Conservation (phyloP, 176 grass and related monocot genomes). For the Oryza glumipatula region DNA sequence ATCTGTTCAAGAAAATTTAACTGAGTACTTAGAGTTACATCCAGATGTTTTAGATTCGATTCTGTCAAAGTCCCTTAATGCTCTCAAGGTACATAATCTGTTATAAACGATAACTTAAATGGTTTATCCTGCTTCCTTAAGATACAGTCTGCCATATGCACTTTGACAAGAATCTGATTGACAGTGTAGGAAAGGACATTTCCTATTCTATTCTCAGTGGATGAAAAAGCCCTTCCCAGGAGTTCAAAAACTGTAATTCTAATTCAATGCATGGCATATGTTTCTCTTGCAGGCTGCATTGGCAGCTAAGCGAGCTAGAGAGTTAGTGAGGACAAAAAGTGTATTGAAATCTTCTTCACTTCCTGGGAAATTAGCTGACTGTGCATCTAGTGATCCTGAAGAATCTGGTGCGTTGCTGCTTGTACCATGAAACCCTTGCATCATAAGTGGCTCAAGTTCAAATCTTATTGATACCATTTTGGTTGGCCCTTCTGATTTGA, state of each 20-base stretch:
- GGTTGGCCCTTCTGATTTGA: not conserved
- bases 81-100: slow-evolving; percentile 73
- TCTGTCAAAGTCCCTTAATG: slow-evolving; percentile 91
- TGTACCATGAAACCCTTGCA: not conserved
- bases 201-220: slow-evolving; percentile 28
- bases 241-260: slow-evolving; percentile 15
- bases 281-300: slow-evolving; percentile 74
- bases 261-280: slow-evolving; percentile 5
- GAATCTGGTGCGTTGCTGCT: slow-evolving; percentile 67
- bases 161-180: slow-evolving; percentile 14
- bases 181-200: not conserved
- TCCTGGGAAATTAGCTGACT: slow-evolving; percentile 95
- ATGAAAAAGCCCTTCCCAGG: slow-evolving; percentile 11
- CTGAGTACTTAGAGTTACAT: slow-evolving; percentile 92
- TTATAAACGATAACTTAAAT: slow-evolving; percentile 26
- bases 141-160: not conserved
- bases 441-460: slow-evolving; percentile 2
- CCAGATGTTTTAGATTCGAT: slow-evolving; percentile 84
- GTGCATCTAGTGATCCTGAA: slow-evolving; percentile 84
- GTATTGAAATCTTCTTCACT: slow-evolving; percentile 95
- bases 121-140: not conserved
- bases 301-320: slow-evolving; percentile 93
- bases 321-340: slow-evolving; percentile 89
- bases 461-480: not conserved
- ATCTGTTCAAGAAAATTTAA: slow-evolving; percentile 89